Percentiles rank a stretch among this genome's conserved stretches.
Evolutionary conservation across 176 grass and related monocot species (phyloP).

Genomic region (Phragmites australis): DNA sequence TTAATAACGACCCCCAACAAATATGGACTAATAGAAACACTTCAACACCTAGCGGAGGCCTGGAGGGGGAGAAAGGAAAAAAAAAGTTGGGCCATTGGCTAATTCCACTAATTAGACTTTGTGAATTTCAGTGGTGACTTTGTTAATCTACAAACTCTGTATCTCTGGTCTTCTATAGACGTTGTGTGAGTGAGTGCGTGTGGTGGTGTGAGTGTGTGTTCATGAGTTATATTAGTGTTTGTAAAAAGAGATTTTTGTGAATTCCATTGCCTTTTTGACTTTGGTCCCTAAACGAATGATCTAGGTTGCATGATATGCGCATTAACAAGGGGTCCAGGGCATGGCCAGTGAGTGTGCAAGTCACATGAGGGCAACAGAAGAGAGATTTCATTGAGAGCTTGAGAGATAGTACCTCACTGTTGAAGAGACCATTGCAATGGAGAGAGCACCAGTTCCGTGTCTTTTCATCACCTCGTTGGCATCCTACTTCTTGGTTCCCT

Average conservation of each 20-base stretch:
- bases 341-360: slow-evolving; percentile 14
- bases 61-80: slow-evolving; percentile 32
- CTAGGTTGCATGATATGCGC: slow-evolving; percentile 41
- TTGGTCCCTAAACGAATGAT: slow-evolving; percentile 45
- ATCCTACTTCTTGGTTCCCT: slow-evolving; percentile 40
- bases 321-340: slow-evolving; percentile 36
- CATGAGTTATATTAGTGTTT: no score
- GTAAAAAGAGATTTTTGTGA: no score
- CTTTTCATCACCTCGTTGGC: slow-evolving; percentile 42
- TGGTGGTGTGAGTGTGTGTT: no score
- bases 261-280: slow-evolving; percentile 52
- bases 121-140: slow-evolving; percentile 36
- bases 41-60: slow-evolving; percentile 48
- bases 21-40: slow-evolving; percentile 41
- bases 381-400: slow-evolving; percentile 14
- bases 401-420: background rate
- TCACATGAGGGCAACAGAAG: slow-evolving; percentile 29
- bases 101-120: slow-evolving; percentile 50
- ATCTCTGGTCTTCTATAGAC: no score
- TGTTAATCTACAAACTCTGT: no score
- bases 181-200: no score
- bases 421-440: slow-evolving; percentile 30
- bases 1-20: no score
- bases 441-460: slow-evolving; percentile 31
- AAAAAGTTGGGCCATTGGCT: slow-evolving; percentile 33